Base-by-base conservation (phyloP, 1,284 basidiomycete species). In the Mycosarcoma mackinlayi region DNA sequence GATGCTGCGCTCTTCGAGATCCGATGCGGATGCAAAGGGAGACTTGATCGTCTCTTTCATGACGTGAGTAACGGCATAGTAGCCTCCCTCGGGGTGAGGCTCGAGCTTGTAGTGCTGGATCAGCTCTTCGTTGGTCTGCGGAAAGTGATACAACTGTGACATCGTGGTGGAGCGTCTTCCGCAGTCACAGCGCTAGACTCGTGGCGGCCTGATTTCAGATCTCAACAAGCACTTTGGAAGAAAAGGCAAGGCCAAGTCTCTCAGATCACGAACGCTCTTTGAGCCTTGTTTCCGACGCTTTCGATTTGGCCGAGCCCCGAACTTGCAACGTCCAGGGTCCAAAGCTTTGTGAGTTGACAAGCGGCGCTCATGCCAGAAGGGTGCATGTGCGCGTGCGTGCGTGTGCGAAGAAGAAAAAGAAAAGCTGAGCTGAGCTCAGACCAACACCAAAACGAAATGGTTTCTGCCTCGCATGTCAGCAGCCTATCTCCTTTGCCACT, bases 61-160 rank as follows among this genome's bases (percentile, higher is more conserved):
- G 6, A 63, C 50, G 47, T 55, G 65, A 7, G 69, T 70, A 13
- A 73, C 49, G 1, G 63, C 60, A 56, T 42, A 76, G 58, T 64
- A 73, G 21, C 73, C 70, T 16, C 67, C 63, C 28, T 76, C 73
- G 6, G 71, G 71, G 31, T 73, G 71, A 19, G 61, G 62, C 40
- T 73, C 47, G 35, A 73, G 65, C 34, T 65, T 65, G 55, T 65
- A 68, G 27, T 58, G 57, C 4, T 39, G 24, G 13, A 68, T 69
- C 11, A 69, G 58, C 55, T 73, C 60, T n/a, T 53, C 45, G 25
- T 48, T 65, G 13, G 65, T 55, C 51, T 68, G 70, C n/a, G 63
- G 68, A 14, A 54, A 71, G 35, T 60, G 51, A 19, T 71, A 65
- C 4, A 53, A 58, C 24, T 48, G 53, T 16, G 45, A 23, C 54